These are phyloP conservation scores for Nectriaceae sp. DNA, from an alignment of 2,329 filamentous ascomycete genomes.

Conservation along the genomic window DNA sequence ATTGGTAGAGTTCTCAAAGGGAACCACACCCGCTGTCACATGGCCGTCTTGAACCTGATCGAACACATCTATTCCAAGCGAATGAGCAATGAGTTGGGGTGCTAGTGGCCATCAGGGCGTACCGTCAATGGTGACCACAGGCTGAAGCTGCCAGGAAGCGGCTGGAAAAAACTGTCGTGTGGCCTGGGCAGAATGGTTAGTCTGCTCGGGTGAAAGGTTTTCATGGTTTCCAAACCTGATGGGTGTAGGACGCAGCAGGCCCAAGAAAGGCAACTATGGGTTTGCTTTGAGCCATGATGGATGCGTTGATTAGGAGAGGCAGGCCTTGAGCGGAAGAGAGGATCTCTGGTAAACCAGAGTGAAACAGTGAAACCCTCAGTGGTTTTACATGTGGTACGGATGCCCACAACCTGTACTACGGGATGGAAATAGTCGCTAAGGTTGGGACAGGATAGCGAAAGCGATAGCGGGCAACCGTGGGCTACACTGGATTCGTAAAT, in stretches of 20 bases:
- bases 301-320: constrained; percentile 5
- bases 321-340: constrained; percentile 4
- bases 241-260: constrained; percentile 51
- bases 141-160: constrained; percentile 48
- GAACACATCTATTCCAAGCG: constrained; percentile 67
- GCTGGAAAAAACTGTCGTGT: constrained; percentile 50
- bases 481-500: constrained; percentile 8
- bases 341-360: constrained; percentile 1
- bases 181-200: constrained; percentile 38
- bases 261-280: constrained; percentile 52
- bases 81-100: constrained; percentile 12
- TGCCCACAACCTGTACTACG: constrained; percentile 2
- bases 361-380: constrained; percentile 1
- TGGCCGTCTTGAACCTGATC: constrained; percentile 68
- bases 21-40: constrained; percentile 76
- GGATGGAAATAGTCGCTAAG: constrained; percentile 3
- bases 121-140: constrained; percentile 54
- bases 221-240: constrained; percentile 41
- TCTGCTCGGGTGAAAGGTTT: neutral
- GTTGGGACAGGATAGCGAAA: constrained; percentile 10
- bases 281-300: constrained; percentile 33
- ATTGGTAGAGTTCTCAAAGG: constrained; percentile 95
- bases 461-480: too few relatives aligned
- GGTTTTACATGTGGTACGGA: constrained; percentile 2
- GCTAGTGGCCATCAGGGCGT: constrained; percentile 18